Evolutionary conservation across 345 rosid genomes (phyloP), one percentile per base, ranked within the genome.

Genomic region (Draba incana): DNA sequence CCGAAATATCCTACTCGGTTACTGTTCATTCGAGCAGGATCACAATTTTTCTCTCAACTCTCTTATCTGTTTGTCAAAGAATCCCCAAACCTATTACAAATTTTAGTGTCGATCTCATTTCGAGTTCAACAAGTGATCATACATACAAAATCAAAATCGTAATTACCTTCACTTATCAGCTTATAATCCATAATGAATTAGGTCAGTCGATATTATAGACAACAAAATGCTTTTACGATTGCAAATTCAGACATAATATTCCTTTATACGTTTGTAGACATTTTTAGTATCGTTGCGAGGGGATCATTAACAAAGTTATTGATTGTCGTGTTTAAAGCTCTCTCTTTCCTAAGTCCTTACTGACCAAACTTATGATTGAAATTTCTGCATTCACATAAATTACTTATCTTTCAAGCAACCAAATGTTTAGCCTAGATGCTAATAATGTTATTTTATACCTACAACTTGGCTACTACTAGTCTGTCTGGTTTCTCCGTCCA

Each of bases 381-480:
- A 44, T 73, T 57, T 73, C 24, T 66, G 56, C 47, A 52, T 52
- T 43, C 60, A 54, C 62, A 74, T 43, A 52, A 57, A 20, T 35
- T 23, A 24, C 72, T 59, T 74, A 66, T 74, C 62, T 60, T 66
- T 66, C 68, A 74, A 66, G 72, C 72, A 53, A 74, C 72, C 50
- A 60, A 66, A 28, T 66, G 67, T 59, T n/a, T 59, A 27, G 31
- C 61, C 66, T 57, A 65, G 13, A 57, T 20, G 6, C 49, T 33
- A 57, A 65, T 57, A 74, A 66, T 66, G 57, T 52, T 60, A 33
- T 57, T 44, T 59, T 51, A 59, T 44, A 59, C 63, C 62, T 59
- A 13, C 77, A 66, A 74, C 72, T 74, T 74, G 78, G 62, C 72
- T 33, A 66, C 72, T 73, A 50, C 72, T 73, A 42, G 54, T 73